These are phyloP conservation scores for Striga asiatica DNA, from an alignment of 257 asterid species.

Conservation along the genomic window DNA sequence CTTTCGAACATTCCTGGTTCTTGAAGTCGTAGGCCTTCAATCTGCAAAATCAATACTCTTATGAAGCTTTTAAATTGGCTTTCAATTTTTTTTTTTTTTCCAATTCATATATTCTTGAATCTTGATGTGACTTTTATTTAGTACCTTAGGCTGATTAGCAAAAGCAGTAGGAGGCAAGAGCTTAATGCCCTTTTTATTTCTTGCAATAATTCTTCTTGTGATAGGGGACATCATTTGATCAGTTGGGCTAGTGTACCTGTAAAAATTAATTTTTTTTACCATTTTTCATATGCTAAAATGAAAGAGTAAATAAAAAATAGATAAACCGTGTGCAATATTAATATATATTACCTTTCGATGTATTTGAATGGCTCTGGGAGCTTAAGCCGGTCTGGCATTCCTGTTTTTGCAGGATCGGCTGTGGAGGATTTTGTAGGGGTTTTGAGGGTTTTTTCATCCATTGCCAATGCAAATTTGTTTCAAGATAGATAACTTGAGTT, in stretches of 20 bases:
- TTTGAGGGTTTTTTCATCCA: constrained; percentile 33
- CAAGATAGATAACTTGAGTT: neutral
- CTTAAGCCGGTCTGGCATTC: constrained; percentile 45
- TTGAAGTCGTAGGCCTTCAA: no score
- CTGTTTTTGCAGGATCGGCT: constrained; percentile 15
- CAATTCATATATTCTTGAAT: no score
- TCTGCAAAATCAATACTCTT: no score
- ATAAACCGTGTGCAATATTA: no score
- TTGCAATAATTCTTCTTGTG: constrained; percentile 52
- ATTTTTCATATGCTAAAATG: no score
- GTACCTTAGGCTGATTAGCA: constrained; percentile 30
- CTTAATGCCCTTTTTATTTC: constrained; percentile 35
- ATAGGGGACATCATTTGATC: constrained; percentile 67
- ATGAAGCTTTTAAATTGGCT: no score
- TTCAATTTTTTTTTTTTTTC: no score
- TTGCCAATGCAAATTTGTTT: neutral
- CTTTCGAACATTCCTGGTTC: no score
- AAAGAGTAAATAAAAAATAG: no score
- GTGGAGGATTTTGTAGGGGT: constrained; percentile 17
- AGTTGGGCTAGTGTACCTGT: constrained; percentile 66
- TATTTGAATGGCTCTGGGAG: constrained; percentile 59
- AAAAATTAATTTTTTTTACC: neutral
- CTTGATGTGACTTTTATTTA: neutral
- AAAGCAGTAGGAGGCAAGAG: constrained; percentile 47
- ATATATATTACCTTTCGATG: constrained; percentile 53